Percentiles rank a stretch among this genome's conserved stretches.
Conservation (phyloP, 176 grass and related monocot species). For the Carex kokanica region DNA sequence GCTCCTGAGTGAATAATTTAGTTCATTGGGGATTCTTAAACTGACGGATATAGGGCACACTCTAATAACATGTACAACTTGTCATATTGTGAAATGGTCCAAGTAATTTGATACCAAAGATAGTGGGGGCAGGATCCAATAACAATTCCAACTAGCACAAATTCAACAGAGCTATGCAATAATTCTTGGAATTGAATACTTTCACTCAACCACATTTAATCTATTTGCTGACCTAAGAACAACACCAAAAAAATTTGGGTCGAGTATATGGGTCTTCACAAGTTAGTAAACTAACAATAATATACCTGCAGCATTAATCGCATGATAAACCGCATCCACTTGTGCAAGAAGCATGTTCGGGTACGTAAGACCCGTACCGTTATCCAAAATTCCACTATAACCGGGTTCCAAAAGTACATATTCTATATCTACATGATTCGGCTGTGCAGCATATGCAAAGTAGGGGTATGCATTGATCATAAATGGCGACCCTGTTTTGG, state of each 20-base stretch:
- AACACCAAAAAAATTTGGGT: background rate
- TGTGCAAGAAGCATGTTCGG: slow-evolving; percentile 57
- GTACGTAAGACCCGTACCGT: slow-evolving; percentile 41
- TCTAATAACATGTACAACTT: background rate
- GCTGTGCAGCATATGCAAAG: slow-evolving; percentile 59
- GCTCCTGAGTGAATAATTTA: background rate
- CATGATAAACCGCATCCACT: slow-evolving; percentile 71
- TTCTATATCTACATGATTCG: slow-evolving; percentile 42
- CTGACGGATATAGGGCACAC: background rate
- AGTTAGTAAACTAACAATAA: background rate
- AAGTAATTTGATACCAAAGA: background rate
- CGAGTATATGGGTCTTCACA: background rate
- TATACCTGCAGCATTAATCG: slow-evolving; percentile 48
- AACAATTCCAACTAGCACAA: no score
- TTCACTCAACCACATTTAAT: background rate
- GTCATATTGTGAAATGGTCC: background rate
- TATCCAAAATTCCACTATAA: slow-evolving; percentile 39
- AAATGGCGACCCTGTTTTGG: slow-evolving; percentile 50
- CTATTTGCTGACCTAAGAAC: background rate
- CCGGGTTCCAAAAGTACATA: slow-evolving; percentile 53
- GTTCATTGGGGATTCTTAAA: background rate
- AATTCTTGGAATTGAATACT: background rate
- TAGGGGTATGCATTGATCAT: slow-evolving; percentile 87
- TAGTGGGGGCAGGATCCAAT: background rate
- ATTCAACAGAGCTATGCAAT: background rate